phyloP scores from a whole-genome alignment of 2,329 filamentous ascomycete genomes.

The Penicillium aurantiogriseum region DNA sequence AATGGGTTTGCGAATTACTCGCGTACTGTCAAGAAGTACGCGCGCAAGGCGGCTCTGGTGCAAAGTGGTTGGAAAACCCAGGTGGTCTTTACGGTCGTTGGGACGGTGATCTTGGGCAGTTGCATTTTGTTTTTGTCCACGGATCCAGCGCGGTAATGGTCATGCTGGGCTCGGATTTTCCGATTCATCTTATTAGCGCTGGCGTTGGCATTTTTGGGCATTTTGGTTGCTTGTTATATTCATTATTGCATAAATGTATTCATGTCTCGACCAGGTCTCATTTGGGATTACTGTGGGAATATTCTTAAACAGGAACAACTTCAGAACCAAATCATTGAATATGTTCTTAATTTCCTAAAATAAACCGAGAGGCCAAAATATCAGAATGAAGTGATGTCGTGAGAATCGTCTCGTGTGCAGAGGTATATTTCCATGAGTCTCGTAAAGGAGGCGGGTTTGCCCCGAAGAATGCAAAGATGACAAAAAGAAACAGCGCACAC shows the following conservation, averaged over 20 bases:
- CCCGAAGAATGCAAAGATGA: constrained; percentile 11
- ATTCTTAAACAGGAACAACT: neutral
- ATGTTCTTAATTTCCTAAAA: neutral
- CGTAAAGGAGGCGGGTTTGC: constrained; percentile 1
- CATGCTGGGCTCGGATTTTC: neutral
- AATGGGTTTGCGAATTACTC: constrained; percentile 86
- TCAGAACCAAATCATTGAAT: neutral
- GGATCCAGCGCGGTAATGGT: constrained; percentile 29
- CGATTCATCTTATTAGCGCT: neutral
- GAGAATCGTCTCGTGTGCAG: constrained; percentile 1
- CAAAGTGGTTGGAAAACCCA: constrained; percentile 95
- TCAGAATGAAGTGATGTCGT: neutral
- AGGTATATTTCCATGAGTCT: constrained; percentile 18
- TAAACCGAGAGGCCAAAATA: neutral
- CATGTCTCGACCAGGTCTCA: neutral
- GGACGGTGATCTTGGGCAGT: constrained; percentile 45
- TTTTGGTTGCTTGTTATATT: neutral
- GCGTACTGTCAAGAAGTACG: constrained; percentile 77
- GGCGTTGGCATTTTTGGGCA: constrained; percentile 1
- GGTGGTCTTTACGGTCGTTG: constrained; percentile 56
- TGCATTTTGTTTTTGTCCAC: constrained; percentile 47
- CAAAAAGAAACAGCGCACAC: neutral
- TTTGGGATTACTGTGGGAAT: neutral
- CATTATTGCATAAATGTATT: neutral
- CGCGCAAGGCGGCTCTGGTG: constrained; percentile 73